A percentile compares a stretch with the other conserved stretches of the same genome.
phyloP scores from a whole-genome alignment of 257 asterid genomes.

The Nicotiana noctiflora region DNA sequence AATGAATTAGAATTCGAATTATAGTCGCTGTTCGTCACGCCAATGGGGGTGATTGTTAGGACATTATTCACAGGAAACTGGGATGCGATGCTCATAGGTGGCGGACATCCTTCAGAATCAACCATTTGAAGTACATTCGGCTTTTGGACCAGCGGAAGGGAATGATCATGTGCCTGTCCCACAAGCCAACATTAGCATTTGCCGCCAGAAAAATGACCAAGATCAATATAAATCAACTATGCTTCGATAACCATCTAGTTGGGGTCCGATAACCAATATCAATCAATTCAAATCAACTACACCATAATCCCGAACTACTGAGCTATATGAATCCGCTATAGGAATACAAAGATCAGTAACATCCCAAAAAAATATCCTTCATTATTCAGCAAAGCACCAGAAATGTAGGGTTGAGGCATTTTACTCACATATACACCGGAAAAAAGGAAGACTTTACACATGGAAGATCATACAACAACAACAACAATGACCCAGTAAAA shows the following conservation, averaged over 20 bases:
- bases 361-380: background rate
- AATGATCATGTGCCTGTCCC: constrained; percentile 40
- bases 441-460: constrained; percentile 4
- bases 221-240: background rate
- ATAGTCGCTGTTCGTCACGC: constrained; percentile 23
- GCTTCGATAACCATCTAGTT: background rate
- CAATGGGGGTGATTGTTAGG: constrained; percentile 28
- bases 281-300: background rate
- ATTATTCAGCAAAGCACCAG: background rate
- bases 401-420: background rate
- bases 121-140: constrained; percentile 35
- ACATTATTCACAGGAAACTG: constrained; percentile 45
- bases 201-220: constrained; percentile 7
- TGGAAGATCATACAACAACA: no score
- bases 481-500: no score
- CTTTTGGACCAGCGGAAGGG: constrained; percentile 28
- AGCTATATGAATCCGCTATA: background rate
- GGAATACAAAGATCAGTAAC: background rate
- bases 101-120: constrained; percentile 40
- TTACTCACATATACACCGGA: background rate
- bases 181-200: constrained; percentile 17
- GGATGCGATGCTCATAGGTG: constrained; percentile 30
- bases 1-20: constrained; percentile 41
- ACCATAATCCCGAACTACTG: background rate
- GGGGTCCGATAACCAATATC: background rate